A percentile compares a stretch with the other conserved stretches of the same genome.
Evolutionary conservation across 1,284 basidiomycete species (phyloP).

Genomic region (Heliocybe sulcata): DNA sequence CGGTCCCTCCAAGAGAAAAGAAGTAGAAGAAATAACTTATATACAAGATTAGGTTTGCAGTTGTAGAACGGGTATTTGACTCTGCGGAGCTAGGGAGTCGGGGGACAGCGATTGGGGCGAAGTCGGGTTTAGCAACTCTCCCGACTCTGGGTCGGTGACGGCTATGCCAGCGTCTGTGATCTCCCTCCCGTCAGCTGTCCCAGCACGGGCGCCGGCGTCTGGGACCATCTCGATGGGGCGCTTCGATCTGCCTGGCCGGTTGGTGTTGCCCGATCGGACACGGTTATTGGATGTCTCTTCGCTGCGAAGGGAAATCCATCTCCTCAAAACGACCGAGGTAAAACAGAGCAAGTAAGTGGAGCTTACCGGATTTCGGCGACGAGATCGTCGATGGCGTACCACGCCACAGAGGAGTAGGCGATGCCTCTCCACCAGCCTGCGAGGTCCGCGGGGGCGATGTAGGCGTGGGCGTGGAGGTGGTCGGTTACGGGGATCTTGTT

Average conservation of each 20-base stretch:
- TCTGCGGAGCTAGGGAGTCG: not conserved
- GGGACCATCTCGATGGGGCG: conserved; percentile 66
- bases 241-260: conserved; percentile 22
- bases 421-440: conserved; percentile 67
- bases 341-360: conserved; percentile 6
- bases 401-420: conserved; percentile 59
- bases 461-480: conserved; percentile 71
- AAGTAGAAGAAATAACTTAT: not conserved
- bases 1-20: not conserved
- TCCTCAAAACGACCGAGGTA: not conserved
- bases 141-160: conserved; percentile 35
- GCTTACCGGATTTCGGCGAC: conserved; percentile 73
- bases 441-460: conserved; percentile 52
- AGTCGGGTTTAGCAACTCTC: conserved; percentile 22
- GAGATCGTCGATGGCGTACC: conserved; percentile 70
- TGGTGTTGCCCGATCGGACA: conserved; percentile 58
- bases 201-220: conserved; percentile 55
- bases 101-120: not conserved
- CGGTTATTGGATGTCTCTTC: conserved; percentile 71
- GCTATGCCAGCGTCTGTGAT: conserved; percentile 47
- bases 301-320: conserved; percentile 24
- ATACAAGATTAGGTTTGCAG: conserved; percentile 20
- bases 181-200: conserved; percentile 58
- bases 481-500: conserved; percentile 70
- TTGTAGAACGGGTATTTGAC: conserved; percentile 23